Evolutionary conservation across 2,329 filamentous ascomycete species (phyloP), one percentile per base, ranked within the genome.

Genomic region (Alternaria atra): DNA sequence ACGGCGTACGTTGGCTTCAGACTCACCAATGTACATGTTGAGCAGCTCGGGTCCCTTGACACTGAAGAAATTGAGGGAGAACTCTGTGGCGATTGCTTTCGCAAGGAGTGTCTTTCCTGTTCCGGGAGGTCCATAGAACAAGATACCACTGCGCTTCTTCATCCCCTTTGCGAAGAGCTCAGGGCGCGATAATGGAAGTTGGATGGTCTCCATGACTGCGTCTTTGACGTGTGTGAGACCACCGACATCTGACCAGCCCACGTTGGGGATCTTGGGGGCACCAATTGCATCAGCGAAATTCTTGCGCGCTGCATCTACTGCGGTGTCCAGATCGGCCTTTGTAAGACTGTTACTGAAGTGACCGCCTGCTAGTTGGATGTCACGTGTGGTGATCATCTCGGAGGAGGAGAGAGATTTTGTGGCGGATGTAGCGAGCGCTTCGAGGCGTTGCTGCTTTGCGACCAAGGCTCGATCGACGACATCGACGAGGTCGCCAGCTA

Each of bases 241-340:
- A 78, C 94, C 94, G 20, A 99, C 94, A 77, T 99, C 94, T 68
- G 94, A 91, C 94, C 94, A 99, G 23, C 90, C 90, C 6, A 99
- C 95, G 65, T 97, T 97, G 6, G 94, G 95, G 64, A 98, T 98
- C 85, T 98, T 98, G 2, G 95, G 95, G 5, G 95, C 95, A 25
- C 95, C 95, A 66, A 99, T 99, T 0, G 94, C 91, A 77, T 98
- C 95, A 6, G 95, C 94, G 77, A 99, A 99, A 80, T 97, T 98
- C 85, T 97, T 97, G 55, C 95, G 89, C 1, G 95, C 95, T 6
- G 94, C 93, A 61, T 98, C 94, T 4, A 99, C 94, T 0, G 95
- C 95, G n/a, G 90, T 82, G 55, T 97, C 93, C 67, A 98, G 94
- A 78, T 99, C 95, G 2, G 86, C 84, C 68, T 91, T 91, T 1